Conservation (phyloP, 2,329 filamentous ascomycete species). For the Balansia obtecta region DNA sequence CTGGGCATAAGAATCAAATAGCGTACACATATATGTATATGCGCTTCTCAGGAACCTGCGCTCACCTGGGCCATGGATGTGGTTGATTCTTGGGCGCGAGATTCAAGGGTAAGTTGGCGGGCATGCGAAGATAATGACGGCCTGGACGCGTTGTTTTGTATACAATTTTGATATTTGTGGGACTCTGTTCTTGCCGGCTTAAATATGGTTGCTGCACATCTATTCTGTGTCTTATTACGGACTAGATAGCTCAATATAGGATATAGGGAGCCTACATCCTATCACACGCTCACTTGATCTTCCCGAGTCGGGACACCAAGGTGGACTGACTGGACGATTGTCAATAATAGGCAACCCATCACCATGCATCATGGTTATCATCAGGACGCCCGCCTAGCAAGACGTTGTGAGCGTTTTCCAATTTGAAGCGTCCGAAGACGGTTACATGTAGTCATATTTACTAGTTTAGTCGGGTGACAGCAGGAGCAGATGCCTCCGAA, state of each 20-base stretch:
- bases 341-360: no score
- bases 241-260: background rate
- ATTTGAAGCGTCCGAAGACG: no score
- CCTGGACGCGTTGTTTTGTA: conserved; percentile 2
- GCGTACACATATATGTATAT: background rate
- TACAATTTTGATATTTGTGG: background rate
- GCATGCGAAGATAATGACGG: background rate
- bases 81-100: background rate
- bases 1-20: background rate
- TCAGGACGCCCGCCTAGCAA: no score
- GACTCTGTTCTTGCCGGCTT: background rate
- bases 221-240: background rate
- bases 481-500: conserved; percentile 12
- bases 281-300: background rate
- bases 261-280: background rate
- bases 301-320: no score
- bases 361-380: no score
- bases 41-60: background rate
- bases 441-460: background rate
- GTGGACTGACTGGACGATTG: no score
- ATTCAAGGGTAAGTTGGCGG: background rate
- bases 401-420: no score
- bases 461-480: background rate
- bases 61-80: background rate
- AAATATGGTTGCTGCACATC: background rate